Base-by-base conservation (phyloP, 2,329 filamentous ascomycete genomes). In the Phaeosphaeriaceae sp. region DNA sequence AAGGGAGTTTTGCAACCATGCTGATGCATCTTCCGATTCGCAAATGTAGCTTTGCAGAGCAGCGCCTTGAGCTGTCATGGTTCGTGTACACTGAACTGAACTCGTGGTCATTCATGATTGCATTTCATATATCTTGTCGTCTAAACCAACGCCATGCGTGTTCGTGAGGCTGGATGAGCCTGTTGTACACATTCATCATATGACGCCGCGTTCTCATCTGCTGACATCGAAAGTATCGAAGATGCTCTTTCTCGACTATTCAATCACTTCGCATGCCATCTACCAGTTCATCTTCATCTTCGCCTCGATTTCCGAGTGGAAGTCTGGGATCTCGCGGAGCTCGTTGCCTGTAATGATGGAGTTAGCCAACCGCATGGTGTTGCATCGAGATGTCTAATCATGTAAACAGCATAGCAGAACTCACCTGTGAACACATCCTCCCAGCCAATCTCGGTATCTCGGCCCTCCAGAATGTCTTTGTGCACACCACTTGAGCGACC, bases 251-350 rank as follows among this genome's bases (percentile, higher is more conserved):
- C 15, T 40, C 17, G 15, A n/a, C 15, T 15, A 40, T 15, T 15
- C 2, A 3, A 4, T 40, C 13, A n/a, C 13, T n/a, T 17, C 36
- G 17, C 3, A 13, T 36, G 17, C 33, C 21, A n/a, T 63, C 57
- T 70, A 80, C 78, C 83, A 82, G 82, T 76, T 84, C 87, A 97
- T 96, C 85, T 89, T 91, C 79, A 96, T 83, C 85, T 92, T 92
- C 79, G 87, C 86, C 88, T 97, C 94, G 88, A 97, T 93, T 86
- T 98, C 94, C 56, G 92, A 89, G 71, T 97, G 93, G 80, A 97
- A 89, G 53, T 89, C 87, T 22, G 89, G 86, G 44, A 87, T 82
- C 60, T 86, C 85, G 70, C 88, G 85, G 76, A 87, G 85, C 79
- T 94, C 92, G 68, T 91, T 89, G 59, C 83, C 85, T 85, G 53